Evolutionary conservation across 1,284 basidiomycete genomes (phyloP).

Genomic region (Moniliophthora roreri): DNA sequence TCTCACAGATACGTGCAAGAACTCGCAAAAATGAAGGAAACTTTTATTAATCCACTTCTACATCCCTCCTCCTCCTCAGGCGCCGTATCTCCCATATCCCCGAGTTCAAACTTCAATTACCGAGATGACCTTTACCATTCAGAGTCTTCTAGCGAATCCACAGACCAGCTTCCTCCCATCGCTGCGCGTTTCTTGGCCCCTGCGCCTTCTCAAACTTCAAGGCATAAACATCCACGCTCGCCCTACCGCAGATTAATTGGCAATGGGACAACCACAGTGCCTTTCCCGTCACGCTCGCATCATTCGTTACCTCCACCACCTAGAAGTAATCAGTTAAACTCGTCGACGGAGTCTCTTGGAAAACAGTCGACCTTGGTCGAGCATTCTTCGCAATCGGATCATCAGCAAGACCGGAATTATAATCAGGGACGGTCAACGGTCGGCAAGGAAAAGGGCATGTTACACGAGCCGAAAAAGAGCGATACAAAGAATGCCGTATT

Average conservation of each 20-base stretch:
- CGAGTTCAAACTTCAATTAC: slow-evolving; percentile 59
- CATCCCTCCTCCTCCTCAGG: slow-evolving; percentile 69
- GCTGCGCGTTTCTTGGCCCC: slow-evolving; percentile 89
- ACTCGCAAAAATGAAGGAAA: slow-evolving; percentile 87
- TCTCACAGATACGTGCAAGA: slow-evolving; percentile 86
- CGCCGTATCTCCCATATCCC: slow-evolving; percentile 44
- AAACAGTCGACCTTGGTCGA: slow-evolving; percentile 55
- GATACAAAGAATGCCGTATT: slow-evolving; percentile 45
- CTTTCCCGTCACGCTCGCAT: slow-evolving; percentile 79
- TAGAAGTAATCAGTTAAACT: slow-evolving; percentile 46
- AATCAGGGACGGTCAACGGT: slow-evolving; percentile 38
- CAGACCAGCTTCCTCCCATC: slow-evolving; percentile 81
- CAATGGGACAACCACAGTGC: slow-evolving; percentile 50
- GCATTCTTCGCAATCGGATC: slow-evolving; percentile 20
- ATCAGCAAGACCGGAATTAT: slow-evolving; percentile 47
- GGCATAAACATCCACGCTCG: slow-evolving; percentile 68
- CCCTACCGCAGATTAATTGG: slow-evolving; percentile 22
- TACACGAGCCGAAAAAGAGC: slow-evolving; percentile 70
- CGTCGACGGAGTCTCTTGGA: slow-evolving; percentile 7
- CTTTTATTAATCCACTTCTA: slow-evolving; percentile 88
- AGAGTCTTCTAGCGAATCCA: slow-evolving; percentile 63
- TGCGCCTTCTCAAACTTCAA: slow-evolving; percentile 40
- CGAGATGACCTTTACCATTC: slow-evolving; percentile 54
- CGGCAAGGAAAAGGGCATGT: slow-evolving; percentile 44
- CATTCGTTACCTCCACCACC: slow-evolving; percentile 75